phyloP scores from a whole-genome alignment of 164 flowering plant genomes.

The Umbilicus rupestris region DNA sequence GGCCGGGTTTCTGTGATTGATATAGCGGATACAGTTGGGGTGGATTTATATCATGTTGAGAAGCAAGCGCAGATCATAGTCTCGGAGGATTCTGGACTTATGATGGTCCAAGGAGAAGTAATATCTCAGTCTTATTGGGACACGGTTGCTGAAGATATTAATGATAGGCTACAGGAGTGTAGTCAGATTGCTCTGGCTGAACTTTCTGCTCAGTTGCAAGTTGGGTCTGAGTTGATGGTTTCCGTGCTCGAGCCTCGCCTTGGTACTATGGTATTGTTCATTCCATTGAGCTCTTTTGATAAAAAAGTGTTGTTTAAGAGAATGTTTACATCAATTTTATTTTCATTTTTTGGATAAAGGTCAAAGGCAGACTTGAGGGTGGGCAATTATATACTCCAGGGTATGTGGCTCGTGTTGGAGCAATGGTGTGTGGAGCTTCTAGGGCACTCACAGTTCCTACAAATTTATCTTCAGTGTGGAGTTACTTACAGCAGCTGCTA shows the following conservation, averaged over 20 bases:
- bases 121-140: conserved; percentile 88
- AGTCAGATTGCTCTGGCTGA: conserved; percentile 92
- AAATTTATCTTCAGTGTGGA: conserved; percentile 74
- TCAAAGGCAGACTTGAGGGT: conserved; percentile 95
- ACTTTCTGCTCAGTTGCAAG: conserved; percentile 70
- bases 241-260: conserved; percentile 72
- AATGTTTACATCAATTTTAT: background rate
- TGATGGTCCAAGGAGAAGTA: conserved; percentile 85
- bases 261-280: conserved; percentile 51
- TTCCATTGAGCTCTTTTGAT: background rate
- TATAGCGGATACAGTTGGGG: conserved; percentile 67
- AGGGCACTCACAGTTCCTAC: conserved; percentile 84
- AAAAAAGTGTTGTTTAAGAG: background rate
- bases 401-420: conserved; percentile 79
- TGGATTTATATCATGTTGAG: conserved; percentile 90
- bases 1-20: conserved; percentile 89
- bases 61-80: conserved; percentile 64
- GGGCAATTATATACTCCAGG: conserved; percentile 93
- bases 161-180: conserved; percentile 88
- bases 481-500: conserved; percentile 61
- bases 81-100: conserved; percentile 40
- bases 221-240: conserved; percentile 62
- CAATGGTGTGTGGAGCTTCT: conserved; percentile 95
- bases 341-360: conserved; percentile 28
- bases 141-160: conserved; percentile 71